Evolutionary conservation across 257 asterid genomes (phyloP), one percentile per base, ranked within the genome.

Genomic region (Ocimum tenuiflorum): DNA sequence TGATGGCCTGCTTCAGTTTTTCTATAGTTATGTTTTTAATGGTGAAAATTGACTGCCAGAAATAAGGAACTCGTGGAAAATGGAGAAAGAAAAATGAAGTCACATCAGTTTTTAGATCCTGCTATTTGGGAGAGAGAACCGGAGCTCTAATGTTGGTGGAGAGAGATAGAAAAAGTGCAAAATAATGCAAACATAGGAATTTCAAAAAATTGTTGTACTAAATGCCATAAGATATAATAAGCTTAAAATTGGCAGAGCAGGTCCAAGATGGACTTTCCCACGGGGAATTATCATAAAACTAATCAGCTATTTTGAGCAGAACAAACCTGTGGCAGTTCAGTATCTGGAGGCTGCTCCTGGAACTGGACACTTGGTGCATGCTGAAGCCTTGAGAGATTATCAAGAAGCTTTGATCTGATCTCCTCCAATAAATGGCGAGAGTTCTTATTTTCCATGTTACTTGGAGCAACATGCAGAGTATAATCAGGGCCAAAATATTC

Each of bases 301-400:
- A 49, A 73, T 14, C n/a, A 68, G 54, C 36, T 46, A 65, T 47
- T 61, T 31, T 33, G 63, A 65, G 70, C 47, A 56, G 72, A 71
- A 62, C 81, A 66, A 68, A 84, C 90, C 87, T 84, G 85, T n/a
- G 76, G 76, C 70, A 84, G 73, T 18, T 79, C 87, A 20, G 80
- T 63, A 75, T 81, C 85, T 17, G 90, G 90, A 48, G 90, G 90
- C 47, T 83, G 87, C 71, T 84, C 90, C 77, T 81, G 87, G 78
- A 84, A 81, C 74, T 77, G 90, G 70, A 84, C 90, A 50, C 90
- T 84, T 12, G 90, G 90, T 15, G 90, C 90, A 69, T 84, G 90
- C 66, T 81, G 87, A 73, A 84, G 90, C 77, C 68, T 81, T 35
- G 87, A 74, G 27, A 84, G 87, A 68, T 81, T 67, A n/a, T 84